A percentile compares a stretch with the other conserved stretches of the same genome.
phyloP scores from a whole-genome alignment of 2,329 filamentous ascomycete species.

The Curvularia spicifera region DNA sequence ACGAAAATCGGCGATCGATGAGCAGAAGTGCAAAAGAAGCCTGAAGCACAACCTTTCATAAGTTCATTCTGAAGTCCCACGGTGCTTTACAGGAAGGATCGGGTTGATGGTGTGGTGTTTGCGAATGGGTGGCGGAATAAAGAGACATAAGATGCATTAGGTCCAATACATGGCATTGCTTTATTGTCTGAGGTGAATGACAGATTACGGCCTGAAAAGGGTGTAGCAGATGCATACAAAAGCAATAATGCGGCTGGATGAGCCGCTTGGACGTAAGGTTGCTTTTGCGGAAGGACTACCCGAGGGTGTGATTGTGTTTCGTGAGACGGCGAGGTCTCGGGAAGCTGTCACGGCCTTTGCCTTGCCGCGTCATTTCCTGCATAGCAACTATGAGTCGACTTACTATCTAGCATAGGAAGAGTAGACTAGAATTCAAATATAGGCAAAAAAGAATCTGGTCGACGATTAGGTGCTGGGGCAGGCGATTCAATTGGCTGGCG shows the following conservation, averaged over 20 bases:
- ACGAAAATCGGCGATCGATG: not conserved
- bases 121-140: not conserved
- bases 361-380: not conserved
- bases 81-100: constrained; percentile 1
- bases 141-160: not conserved
- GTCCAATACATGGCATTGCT: constrained; percentile 6
- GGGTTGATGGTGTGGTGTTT: not conserved
- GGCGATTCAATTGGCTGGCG: not conserved
- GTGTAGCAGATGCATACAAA: constrained; percentile 6
- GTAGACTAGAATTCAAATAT: not conserved
- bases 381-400: not conserved
- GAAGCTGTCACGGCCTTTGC: not conserved
- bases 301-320: constrained; percentile 5
- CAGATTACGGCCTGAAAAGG: not conserved
- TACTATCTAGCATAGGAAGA: not conserved
- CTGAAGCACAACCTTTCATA: constrained; percentile 1
- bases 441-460: not conserved
- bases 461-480: too few relatives aligned
- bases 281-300: not conserved
- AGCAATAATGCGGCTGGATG: not conserved
- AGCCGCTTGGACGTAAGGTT: not conserved
- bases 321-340: constrained; percentile 1
- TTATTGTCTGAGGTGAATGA: constrained; percentile 9
- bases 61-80: not conserved
- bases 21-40: constrained; percentile 1